Evolutionary conservation across 768 basidiomycete genomes (phyloP), one percentile per base, ranked within the genome.

Genomic region (Imleria badia): DNA sequence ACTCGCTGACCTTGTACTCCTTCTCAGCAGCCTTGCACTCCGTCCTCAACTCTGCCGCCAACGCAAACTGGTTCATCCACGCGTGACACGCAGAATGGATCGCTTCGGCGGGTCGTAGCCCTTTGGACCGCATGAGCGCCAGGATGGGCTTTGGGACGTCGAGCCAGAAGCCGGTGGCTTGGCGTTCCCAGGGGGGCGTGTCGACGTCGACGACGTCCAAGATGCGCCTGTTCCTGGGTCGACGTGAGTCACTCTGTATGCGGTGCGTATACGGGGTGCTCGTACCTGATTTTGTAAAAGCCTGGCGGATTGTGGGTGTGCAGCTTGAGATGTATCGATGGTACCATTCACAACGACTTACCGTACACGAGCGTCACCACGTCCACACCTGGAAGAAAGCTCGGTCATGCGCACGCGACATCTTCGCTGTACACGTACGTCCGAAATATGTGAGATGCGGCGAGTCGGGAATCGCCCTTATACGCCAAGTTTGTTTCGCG

Each of bases 31-130:
- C 82, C 67, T 91, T 91, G 73, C 94, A 95, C 65, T 95, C 94
- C 3, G 92, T 94, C 54, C 75, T 79, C 33, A 94, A 67, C 52
- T 92, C 90, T 30, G 77, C 75, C 0, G 81, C 79, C 58, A 94
- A 73, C 6, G 82, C 75, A 60, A 91, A 92, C 39, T 82, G 80
- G 62, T 91, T 93, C 58, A 95, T 71, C 61, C 94, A 78, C 0
- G 90, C 90, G 65, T 96, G 94, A 60, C 86, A 78, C 3, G 93
- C 92, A 6, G 91, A 81, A 64, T 96, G 93, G 45, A 95, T 91
- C 0, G 86, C 88, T 45, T 82, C 92, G 0, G 92, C 90, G 1
- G 84, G 78, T 54, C 85, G 81, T 39, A 91, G 78, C 6, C 71
- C 73, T 58, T 85, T 83, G 12, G 60, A 56, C 13, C 71, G 69